Evolutionary conservation across 1,284 basidiomycete genomes (phyloP).

Genomic region (Tilletia setariae): DNA sequence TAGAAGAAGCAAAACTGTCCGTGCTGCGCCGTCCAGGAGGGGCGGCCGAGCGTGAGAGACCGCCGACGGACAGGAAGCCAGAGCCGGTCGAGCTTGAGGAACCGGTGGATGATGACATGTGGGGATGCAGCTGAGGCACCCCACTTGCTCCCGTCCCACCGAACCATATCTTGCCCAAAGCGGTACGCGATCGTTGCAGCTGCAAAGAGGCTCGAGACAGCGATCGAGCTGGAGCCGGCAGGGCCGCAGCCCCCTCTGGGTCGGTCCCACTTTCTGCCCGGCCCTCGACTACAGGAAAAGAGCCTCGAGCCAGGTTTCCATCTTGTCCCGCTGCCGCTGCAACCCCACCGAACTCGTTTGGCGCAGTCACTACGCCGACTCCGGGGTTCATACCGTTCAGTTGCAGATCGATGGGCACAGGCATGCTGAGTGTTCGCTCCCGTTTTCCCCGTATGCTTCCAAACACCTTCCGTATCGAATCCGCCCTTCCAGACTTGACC

Average conservation of each 20-base stretch:
- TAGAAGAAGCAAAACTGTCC: background rate
- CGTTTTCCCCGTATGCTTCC: conserved; percentile 2
- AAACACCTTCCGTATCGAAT: conserved; percentile 12
- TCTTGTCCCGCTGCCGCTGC: no score
- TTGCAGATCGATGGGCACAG: background rate
- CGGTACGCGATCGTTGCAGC: conserved; percentile 9
- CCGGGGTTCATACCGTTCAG: no score
- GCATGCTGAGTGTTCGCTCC: conserved; percentile 9
- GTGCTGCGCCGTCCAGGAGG: background rate
- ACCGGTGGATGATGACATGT: background rate
- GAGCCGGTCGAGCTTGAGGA: background rate
- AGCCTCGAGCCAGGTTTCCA: no score
- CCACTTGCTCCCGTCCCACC: background rate
- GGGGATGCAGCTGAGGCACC: background rate
- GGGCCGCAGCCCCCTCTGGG: no score
- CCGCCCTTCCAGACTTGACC: background rate
- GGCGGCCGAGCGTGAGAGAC: background rate
- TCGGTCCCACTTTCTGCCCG: no score
- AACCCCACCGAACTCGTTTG: no score
- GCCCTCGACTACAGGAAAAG: no score
- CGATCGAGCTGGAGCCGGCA: background rate
- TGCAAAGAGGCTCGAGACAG: conserved; percentile 5
- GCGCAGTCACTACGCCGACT: background rate
- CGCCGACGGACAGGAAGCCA: conserved; percentile 1
- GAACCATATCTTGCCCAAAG: conserved; percentile 11